Evolutionary conservation across 2,329 filamentous ascomycete species (phyloP).

Genomic region (Diaporthe citrichinensis): DNA sequence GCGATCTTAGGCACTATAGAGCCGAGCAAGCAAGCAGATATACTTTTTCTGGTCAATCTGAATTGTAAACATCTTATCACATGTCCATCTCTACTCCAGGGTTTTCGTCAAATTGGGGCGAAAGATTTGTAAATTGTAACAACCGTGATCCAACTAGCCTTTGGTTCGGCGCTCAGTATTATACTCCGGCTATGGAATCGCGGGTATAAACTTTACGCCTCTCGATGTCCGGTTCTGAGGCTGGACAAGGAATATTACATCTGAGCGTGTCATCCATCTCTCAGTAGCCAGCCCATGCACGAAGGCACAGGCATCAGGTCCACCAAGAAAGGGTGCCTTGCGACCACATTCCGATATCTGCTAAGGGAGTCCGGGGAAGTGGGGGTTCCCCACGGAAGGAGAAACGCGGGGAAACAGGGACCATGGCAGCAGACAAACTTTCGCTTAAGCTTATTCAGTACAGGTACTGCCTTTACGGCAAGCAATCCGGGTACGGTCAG

Average conservation of each 20-base stretch:
- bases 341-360: neutral
- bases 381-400: neutral
- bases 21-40: neutral
- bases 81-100: no score
- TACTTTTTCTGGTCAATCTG: no score
- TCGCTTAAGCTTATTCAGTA: conserved; percentile 1
- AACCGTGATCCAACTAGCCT: no score
- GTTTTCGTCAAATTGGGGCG: no score
- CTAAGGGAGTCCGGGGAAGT: neutral
- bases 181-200: no score
- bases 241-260: neutral
- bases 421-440: neutral
- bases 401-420: conserved; percentile 2
- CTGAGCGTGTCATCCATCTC: neutral
- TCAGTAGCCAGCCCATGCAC: neutral
- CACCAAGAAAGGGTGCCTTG: neutral
- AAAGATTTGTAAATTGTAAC: no score
- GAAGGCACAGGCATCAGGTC: neutral
- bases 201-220: neutral
- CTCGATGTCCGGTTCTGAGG: neutral
- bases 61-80: no score
- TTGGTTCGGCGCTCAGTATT: no score
- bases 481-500: neutral
- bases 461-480: neutral
- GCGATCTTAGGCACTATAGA: neutral